phyloP scores from a whole-genome alignment of 2,329 filamentous ascomycete species.

The Pseudogymnoascus sp. region DNA sequence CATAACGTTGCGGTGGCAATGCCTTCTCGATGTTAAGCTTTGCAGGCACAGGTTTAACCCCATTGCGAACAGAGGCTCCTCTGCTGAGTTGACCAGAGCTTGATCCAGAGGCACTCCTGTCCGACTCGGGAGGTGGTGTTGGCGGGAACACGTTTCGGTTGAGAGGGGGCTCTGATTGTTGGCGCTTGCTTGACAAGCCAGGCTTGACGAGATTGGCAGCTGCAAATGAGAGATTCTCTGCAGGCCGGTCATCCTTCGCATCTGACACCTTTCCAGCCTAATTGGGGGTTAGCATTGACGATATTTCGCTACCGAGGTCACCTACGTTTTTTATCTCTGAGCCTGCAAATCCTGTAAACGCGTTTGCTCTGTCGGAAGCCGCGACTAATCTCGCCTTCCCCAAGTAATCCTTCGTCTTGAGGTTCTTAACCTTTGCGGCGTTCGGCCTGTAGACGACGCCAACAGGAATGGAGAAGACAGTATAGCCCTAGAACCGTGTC shows the following conservation, averaged over 20 bases:
- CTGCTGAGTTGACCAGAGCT: conserved; percentile 38
- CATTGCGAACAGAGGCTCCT: conserved; percentile 55
- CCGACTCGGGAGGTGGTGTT: conserved; percentile 92
- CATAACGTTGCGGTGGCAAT: conserved; percentile 38
- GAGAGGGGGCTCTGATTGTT: conserved; percentile 77
- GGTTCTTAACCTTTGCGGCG: conserved; percentile 94
- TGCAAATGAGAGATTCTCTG: conserved; percentile 82
- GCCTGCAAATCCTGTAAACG: conserved; percentile 74
- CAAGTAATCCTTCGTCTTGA: conserved; percentile 96
- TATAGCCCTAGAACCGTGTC: conserved; percentile 65
- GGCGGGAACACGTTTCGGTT: conserved; percentile 84
- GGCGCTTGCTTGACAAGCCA: conserved; percentile 69
- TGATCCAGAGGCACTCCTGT: conserved; percentile 43
- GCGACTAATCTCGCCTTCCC: conserved; percentile 93
- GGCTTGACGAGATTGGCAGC: conserved; percentile 90
- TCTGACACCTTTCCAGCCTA: conserved; percentile 44
- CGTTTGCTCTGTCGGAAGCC: conserved; percentile 72
- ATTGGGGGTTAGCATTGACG: neutral
- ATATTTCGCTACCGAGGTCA: conserved; percentile 18
- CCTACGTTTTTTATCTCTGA: conserved; percentile 69
- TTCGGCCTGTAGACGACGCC: conserved; percentile 93
- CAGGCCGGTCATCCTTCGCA: conserved; percentile 70
- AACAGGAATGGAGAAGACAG: conserved; percentile 95
- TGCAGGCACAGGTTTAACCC: conserved; percentile 53
- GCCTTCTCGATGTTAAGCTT: conserved; percentile 57